Evolutionary conservation across 1,139 yeast species (phyloP), one percentile per base, ranked within the genome.

Genomic region (Pichia sp.): DNA sequence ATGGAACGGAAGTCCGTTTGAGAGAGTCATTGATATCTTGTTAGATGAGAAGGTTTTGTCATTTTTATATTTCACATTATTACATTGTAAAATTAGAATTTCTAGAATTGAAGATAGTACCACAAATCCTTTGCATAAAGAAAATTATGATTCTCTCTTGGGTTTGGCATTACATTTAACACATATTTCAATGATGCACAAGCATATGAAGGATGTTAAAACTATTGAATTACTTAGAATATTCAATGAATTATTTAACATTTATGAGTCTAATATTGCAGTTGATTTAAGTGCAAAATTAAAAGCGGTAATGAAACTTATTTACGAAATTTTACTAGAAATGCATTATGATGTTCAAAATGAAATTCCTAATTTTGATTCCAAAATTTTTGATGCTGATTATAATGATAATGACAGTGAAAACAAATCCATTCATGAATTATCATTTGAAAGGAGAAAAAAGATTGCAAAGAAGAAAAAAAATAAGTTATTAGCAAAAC

Each of bases 151-250:
- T 34, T 71, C 78, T 1, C 67, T 87, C 29, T 61, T 87, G 25
- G 81, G 79, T 41, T 74, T 84, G 1, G 65, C 78, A 0, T 70
- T 89, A n/a, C 91, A 89, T 62, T 69, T 90, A 55, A 72, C 87
- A 41, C 95, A 88, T 61, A 73, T 84, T 44, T 76, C 75, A 6
- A 36, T 63, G 22, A 47, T 44, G 7, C 56, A 59, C 29, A 58
- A 59, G 19, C 57, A 62, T 41, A 41, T 54, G 6, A 42, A 19
- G 3, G 44, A 46, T 8, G 53, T 53, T 9, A 45, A 48, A 14
- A 45, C 46, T 3, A 25, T 33, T 29, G 52, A 38, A 34, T 60
- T 44, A 54, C 58, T 14, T 5, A 43, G 9, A 29, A 47, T 6
- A 63, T 84, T 2, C 80, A 22, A 13, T 8, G 52, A 50, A 34